phyloP scores from a whole-genome alignment of 2,329 filamentous ascomycete species.

The Pseudogymnoascus sp. region DNA sequence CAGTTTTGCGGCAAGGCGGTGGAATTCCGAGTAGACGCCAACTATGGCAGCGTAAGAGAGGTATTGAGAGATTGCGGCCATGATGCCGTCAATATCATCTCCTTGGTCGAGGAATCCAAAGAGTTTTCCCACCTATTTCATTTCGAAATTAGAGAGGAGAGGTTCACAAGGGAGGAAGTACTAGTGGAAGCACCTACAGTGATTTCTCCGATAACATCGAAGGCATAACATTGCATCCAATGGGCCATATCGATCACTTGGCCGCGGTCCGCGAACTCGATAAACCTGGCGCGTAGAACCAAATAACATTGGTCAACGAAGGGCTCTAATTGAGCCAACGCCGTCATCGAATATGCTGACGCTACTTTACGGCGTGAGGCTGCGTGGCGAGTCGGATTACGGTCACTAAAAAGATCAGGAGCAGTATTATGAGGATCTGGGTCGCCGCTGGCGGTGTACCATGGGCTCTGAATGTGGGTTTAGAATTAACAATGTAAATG shows the following conservation, averaged over 20 bases:
- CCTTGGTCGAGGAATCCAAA: neutral
- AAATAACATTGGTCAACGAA: conserved; percentile 32
- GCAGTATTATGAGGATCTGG: neutral
- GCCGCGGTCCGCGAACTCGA: neutral
- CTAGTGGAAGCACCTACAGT: neutral
- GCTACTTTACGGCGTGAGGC: conserved; percentile 33
- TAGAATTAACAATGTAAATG: neutral
- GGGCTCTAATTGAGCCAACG: conserved; percentile 37
- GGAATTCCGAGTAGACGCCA: neutral
- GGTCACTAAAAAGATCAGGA: conserved; percentile 27
- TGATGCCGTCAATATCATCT: neutral
- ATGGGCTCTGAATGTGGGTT: neutral
- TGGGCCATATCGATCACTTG: neutral
- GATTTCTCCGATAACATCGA: neutral
- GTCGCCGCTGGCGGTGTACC: neutral
- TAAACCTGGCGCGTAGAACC: neutral
- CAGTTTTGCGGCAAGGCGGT: neutral
- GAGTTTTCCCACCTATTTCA: neutral
- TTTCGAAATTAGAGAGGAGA: neutral
- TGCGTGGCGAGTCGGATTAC: conserved; percentile 32
- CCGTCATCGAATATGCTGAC: conserved; percentile 38
- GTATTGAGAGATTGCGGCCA: neutral
- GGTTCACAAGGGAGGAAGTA: neutral
- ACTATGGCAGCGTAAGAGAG: neutral
- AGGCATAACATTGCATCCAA: neutral